Conservation (phyloP, 805 yeast genomes). For the Wickerhamomyces queroliae region DNA sequence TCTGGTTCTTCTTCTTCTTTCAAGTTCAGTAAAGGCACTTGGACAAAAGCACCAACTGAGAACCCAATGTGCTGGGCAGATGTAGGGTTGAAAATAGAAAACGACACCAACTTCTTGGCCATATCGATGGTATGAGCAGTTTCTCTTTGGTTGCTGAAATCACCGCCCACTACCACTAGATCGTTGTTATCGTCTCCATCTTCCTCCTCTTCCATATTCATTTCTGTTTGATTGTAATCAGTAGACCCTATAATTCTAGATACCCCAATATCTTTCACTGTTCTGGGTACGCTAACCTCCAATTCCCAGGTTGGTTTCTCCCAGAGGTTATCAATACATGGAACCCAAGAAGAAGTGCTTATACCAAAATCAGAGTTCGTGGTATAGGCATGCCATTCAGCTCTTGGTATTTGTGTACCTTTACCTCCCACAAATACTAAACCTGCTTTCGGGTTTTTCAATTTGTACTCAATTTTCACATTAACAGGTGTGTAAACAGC, state of each 20-base stretch:
- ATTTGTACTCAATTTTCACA: constrained; percentile 59
- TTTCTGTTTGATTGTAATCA: constrained; percentile 15
- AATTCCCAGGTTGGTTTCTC: constrained; percentile 91
- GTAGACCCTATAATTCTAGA: constrained; percentile 29
- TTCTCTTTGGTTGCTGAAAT: constrained; percentile 58
- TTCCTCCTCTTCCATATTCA: constrained; percentile 23
- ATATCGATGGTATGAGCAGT: constrained; percentile 71
- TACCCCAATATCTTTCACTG: constrained; percentile 61
- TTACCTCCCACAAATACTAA: constrained; percentile 64
- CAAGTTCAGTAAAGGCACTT: constrained; percentile 44
- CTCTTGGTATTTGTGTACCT: constrained; percentile 33
- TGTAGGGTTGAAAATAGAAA: constrained; percentile 74
- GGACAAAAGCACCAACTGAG: constrained; percentile 85
- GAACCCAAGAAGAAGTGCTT: constrained; percentile 95
- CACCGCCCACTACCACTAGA: constrained; percentile 65
- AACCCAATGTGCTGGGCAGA: constrained; percentile 95
- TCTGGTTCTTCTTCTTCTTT: constrained; percentile 29
- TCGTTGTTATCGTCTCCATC: constrained; percentile 35
- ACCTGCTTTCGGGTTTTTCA: constrained; percentile 67
- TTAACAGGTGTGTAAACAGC: constrained; percentile 67
- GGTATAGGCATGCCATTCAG: constrained; percentile 81
- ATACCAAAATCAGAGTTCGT: constrained; percentile 70
- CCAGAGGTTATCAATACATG: constrained; percentile 85
- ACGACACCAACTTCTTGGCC: constrained; percentile 68
- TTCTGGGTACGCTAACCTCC: constrained; percentile 78